These are phyloP conservation scores for Boletus sensibilis DNA, from an alignment of 768 basidiomycete genomes.

Conservation along the genomic window DNA sequence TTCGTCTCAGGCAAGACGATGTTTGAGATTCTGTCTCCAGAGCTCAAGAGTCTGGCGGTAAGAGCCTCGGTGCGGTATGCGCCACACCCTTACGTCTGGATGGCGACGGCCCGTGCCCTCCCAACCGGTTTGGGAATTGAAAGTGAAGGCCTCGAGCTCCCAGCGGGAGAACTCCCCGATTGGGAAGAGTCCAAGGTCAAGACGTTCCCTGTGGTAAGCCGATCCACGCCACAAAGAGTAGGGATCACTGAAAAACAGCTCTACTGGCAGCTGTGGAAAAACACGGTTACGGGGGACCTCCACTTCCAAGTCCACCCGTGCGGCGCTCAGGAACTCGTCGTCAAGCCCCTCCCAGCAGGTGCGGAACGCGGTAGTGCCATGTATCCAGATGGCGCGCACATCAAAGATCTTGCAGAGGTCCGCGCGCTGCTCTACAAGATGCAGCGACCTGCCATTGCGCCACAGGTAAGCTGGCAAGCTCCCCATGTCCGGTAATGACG, in stretches of 20 bases:
- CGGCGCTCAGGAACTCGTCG: conserved; percentile 60
- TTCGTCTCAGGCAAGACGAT: conserved; percentile 80
- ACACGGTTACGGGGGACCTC: conserved; percentile 76
- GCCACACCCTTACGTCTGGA: conserved; percentile 90
- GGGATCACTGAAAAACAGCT: background rate
- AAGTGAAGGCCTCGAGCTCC: conserved; percentile 69
- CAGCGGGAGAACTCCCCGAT: conserved; percentile 65
- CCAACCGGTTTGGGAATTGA: conserved; percentile 84
- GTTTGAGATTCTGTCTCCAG: conserved; percentile 73
- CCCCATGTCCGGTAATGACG: background rate
- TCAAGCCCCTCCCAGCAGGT: conserved; percentile 70
- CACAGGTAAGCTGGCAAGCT: conserved; percentile 41
- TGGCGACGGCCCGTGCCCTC: conserved; percentile 71
- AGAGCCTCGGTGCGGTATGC: conserved; percentile 73
- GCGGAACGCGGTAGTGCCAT: conserved; percentile 60
- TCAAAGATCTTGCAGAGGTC: conserved; percentile 72
- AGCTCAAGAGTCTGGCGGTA: conserved; percentile 79
- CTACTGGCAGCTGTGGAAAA: conserved; percentile 78
- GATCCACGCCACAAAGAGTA: background rate
- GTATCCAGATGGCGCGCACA: conserved; percentile 78
- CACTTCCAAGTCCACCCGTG: conserved; percentile 93
- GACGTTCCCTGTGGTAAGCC: conserved; percentile 59
- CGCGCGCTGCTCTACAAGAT: conserved; percentile 78
- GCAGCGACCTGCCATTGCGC: conserved; percentile 88
- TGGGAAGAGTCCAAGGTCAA: conserved; percentile 81